A percentile compares a stretch with the other conserved stretches of the same genome.
Conservation (phyloP, 768 basidiomycete species). For the Paxillus rubicundulus region DNA sequence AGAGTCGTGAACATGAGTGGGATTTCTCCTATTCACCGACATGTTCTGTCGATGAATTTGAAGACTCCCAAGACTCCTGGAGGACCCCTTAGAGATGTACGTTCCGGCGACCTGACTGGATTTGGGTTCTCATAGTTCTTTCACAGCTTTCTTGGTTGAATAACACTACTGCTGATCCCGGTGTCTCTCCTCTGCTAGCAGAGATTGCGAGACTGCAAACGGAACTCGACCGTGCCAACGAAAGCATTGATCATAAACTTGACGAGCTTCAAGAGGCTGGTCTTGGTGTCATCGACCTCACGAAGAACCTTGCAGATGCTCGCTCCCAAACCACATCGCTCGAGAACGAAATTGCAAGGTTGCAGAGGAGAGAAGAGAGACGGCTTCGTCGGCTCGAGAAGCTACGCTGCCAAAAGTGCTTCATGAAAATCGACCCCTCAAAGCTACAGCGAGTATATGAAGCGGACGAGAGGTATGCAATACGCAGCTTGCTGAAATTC, state of each 20-base stretch:
- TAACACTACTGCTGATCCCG: constrained; percentile 53
- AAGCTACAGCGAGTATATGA: constrained; percentile 38
- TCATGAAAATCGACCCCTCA: constrained; percentile 55
- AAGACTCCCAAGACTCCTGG: constrained; percentile 76
- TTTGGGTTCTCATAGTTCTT: constrained; percentile 8
- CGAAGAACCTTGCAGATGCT: constrained; percentile 70
- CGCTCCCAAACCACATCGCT: constrained; percentile 51
- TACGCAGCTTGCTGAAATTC: neutral
- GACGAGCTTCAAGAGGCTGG: constrained; percentile 83
- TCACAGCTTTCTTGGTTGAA: constrained; percentile 72
- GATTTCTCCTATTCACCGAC: constrained; percentile 78
- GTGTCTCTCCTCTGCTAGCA: constrained; percentile 58
- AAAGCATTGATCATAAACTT: constrained; percentile 84
- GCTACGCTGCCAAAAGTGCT: constrained; percentile 68
- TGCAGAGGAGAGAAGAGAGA: constrained; percentile 70
- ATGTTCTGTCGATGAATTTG: constrained; percentile 64
- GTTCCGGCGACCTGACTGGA: constrained; percentile 19
- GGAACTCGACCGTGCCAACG: constrained; percentile 77
- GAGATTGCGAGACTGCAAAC: constrained; percentile 73
- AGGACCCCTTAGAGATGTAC: constrained; percentile 71
- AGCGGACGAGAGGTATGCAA: constrained; percentile 60
- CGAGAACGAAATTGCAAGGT: constrained; percentile 67
- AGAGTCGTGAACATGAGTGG: constrained; percentile 52
- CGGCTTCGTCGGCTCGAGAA: constrained; percentile 56
- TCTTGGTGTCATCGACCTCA: constrained; percentile 66